These are phyloP conservation scores for Xerocomellus intermedius DNA, from an alignment of 768 basidiomycete genomes.

Conservation along the genomic window DNA sequence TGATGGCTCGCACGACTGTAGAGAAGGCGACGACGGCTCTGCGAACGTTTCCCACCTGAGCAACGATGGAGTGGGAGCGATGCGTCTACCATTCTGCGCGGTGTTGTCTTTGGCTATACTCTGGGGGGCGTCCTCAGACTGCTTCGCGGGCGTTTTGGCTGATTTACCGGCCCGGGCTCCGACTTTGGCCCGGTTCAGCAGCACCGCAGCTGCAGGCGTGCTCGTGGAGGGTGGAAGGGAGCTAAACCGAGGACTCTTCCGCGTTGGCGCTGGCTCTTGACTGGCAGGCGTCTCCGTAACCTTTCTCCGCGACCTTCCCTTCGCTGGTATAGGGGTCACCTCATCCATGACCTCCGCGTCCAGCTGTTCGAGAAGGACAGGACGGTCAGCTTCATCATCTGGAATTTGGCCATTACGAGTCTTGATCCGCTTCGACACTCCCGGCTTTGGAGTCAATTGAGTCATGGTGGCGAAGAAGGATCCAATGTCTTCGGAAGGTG, in stretches of 20 bases:
- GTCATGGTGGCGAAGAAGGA: neutral
- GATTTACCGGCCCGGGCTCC: neutral
- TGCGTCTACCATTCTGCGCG: neutral
- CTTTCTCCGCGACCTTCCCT: conserved; percentile 17
- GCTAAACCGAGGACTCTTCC: conserved; percentile 20
- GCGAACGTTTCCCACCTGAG: conserved; percentile 32
- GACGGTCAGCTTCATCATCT: conserved; percentile 23
- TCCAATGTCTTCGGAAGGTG: conserved; percentile 3
- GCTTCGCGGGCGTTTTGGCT: conserved; percentile 15
- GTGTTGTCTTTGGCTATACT: neutral
- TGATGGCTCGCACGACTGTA: conserved; percentile 30
- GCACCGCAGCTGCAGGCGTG: conserved; percentile 5
- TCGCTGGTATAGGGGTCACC: conserved; percentile 21
- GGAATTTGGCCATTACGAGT: conserved; percentile 36
- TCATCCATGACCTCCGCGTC: conserved; percentile 18
- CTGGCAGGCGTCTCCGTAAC: conserved; percentile 14
- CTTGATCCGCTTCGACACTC: conserved; percentile 43
- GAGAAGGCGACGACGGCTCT: conserved; percentile 26
- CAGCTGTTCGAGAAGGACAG: conserved; percentile 23
- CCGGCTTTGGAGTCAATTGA: conserved; percentile 30
- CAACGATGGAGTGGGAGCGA: conserved; percentile 12
- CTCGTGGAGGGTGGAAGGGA: conserved; percentile 5
- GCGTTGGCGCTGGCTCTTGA: conserved; percentile 22
- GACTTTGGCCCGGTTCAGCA: conserved; percentile 1
- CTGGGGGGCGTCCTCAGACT: neutral